These are phyloP conservation scores for Catharanthus roseus DNA, from an alignment of 257 asterid genomes.

Conservation along the genomic window DNA sequence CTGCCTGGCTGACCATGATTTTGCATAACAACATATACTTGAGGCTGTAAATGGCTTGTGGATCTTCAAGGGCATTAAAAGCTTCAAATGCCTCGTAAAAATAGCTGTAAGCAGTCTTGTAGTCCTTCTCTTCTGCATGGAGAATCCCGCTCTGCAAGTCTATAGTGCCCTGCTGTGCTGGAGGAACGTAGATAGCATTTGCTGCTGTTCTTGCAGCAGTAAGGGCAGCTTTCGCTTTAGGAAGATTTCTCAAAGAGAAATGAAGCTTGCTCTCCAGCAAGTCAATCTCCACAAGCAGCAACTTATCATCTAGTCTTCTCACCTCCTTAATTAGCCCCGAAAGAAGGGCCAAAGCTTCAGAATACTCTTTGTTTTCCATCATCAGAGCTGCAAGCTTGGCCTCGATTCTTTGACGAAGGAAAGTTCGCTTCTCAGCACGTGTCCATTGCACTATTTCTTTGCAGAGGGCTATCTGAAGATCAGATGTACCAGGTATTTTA, in stretches of 20 bases:
- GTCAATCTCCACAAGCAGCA: conserved; percentile 45
- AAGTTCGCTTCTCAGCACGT: conserved; percentile 41
- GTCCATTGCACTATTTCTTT: conserved; percentile 45
- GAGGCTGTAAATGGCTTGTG: conserved; percentile 42
- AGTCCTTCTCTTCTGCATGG: conserved; percentile 45
- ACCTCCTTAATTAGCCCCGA: conserved; percentile 42
- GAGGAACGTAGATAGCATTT: conserved; percentile 44
- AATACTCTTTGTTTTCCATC: conserved; percentile 41
- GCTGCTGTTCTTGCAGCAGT: conserved; percentile 48
- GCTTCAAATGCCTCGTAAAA: conserved; percentile 44
- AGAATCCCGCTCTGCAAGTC: conserved; percentile 50
- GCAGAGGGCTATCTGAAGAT: conserved; percentile 41
- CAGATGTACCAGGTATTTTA: conserved; percentile 41
- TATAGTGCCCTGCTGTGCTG: conserved; percentile 41
- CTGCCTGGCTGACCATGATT: conserved; percentile 45
- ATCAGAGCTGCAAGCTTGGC: conserved; percentile 40
- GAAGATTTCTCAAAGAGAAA: conserved; percentile 39
- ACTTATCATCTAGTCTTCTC: conserved; percentile 42
- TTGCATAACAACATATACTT: conserved; percentile 47
- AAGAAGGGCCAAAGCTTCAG: conserved; percentile 40
- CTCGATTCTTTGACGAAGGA: conserved; percentile 48
- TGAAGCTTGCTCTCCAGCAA: conserved; percentile 46
- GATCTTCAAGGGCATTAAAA: conserved; percentile 41
- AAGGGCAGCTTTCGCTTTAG: conserved; percentile 45
- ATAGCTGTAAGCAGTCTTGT: conserved; percentile 42